A percentile compares a stretch with the other conserved stretches of the same genome.
Conservation (phyloP, 108 stramenopile genomes). For the Craspedostauros australis region DNA sequence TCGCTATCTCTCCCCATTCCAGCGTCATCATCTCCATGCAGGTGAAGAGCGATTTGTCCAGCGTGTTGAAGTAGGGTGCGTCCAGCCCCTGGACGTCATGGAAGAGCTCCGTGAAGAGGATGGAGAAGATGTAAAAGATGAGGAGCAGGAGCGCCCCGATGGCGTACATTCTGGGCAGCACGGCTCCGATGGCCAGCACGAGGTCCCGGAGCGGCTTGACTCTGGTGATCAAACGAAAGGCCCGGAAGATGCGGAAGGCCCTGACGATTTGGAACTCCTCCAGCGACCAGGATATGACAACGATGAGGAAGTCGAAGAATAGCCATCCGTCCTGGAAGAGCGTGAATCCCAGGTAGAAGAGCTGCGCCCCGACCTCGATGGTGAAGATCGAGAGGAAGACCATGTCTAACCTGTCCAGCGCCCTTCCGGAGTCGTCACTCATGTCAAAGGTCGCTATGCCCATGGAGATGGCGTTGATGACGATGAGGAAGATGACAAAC, state of each 20-base stretch:
- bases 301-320: constrained; percentile 57
- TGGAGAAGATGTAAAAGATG: constrained; percentile 68
- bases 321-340: constrained; percentile 59
- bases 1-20: constrained; percentile 44
- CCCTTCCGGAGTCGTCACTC: constrained; percentile 38
- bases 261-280: constrained; percentile 52
- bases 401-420: constrained; percentile 33
- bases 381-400: constrained; percentile 55
- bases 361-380: constrained; percentile 50
- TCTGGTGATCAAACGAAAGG: constrained; percentile 54
- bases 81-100: constrained; percentile 16
- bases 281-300: constrained; percentile 58
- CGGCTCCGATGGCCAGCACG: constrained; percentile 52
- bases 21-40: constrained; percentile 71
- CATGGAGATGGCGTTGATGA: constrained; percentile 62
- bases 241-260: constrained; percentile 69
- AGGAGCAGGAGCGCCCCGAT: constrained; percentile 49
- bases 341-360: constrained; percentile 37
- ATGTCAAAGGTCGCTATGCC: constrained; percentile 68
- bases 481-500: constrained; percentile 44
- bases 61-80: constrained; percentile 38
- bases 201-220: constrained; percentile 47
- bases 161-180: constrained; percentile 62
- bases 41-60: constrained; percentile 50
- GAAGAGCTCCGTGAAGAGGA: constrained; percentile 61